Evolutionary conservation across 257 asterid species (phyloP).

Genomic region (Fraxinus quadrangulata): DNA sequence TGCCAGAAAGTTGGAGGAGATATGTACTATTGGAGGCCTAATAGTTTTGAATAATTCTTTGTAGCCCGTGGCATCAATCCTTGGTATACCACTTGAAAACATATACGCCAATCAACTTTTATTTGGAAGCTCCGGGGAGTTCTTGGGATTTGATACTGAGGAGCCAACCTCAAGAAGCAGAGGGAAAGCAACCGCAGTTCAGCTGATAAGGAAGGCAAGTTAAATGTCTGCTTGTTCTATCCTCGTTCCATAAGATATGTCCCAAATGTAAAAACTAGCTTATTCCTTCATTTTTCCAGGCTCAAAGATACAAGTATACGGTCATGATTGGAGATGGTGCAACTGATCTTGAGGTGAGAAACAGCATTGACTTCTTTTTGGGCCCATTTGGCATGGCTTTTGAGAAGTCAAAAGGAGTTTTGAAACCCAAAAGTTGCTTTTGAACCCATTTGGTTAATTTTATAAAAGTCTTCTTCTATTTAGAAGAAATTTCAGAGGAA

Average conservation of each 20-base stretch:
- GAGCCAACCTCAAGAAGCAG: slow-evolving; percentile 94
- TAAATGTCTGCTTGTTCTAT: background rate
- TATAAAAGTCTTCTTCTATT: too few species aligned
- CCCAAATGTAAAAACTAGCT: background rate
- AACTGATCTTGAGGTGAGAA: slow-evolving; percentile 88
- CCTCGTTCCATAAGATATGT: slow-evolving; percentile 12
- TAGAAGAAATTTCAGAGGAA: too few species aligned
- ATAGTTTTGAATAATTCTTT: slow-evolving; percentile 23
- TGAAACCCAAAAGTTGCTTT: too few species aligned
- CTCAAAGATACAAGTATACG: slow-evolving; percentile 54
- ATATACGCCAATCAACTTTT: slow-evolving; percentile 79
- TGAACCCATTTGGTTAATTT: too few species aligned
- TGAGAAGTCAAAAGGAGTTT: too few species aligned
- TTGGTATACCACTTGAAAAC: slow-evolving; percentile 67
- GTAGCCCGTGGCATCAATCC: slow-evolving; percentile 81
- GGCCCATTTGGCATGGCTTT: too few species aligned
- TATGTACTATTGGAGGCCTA: background rate
- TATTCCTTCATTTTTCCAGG: slow-evolving; percentile 41
- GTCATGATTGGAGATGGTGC: slow-evolving; percentile 99
- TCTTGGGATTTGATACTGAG: slow-evolving; percentile 63
- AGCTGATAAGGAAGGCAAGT: slow-evolving; percentile 72
- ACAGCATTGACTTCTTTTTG: background rate
- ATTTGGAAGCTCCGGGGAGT: slow-evolving; percentile 78
- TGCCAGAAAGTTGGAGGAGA: too few species aligned
- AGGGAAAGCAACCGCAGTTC: slow-evolving; percentile 89